phyloP scores from a whole-genome alignment of 371 early-diverging fungal species.

The Mycotypha africana region DNA sequence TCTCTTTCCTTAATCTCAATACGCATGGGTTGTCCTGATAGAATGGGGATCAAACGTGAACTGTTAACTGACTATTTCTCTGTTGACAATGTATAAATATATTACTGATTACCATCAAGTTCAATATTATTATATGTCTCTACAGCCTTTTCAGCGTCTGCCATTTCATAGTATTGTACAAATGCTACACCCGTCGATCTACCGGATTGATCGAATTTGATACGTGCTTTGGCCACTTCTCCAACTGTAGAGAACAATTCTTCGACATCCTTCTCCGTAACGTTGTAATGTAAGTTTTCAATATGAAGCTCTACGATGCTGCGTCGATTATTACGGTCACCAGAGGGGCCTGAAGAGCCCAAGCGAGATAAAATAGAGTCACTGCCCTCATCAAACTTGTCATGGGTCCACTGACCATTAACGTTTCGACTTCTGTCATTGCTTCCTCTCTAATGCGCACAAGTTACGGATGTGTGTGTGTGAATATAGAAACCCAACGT shows the following conservation, averaged over 20 bases:
- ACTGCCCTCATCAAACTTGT: conserved; percentile 28
- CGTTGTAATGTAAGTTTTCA: conserved; percentile 39
- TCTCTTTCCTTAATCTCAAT: conserved; percentile 8
- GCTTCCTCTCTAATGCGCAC: conserved; percentile 10
- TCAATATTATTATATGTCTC: conserved; percentile 38
- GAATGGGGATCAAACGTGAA: no score
- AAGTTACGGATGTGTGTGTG: no score
- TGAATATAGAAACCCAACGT: no score
- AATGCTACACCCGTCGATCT: conserved; percentile 38
- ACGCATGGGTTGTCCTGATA: conserved; percentile 32
- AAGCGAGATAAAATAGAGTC: conserved; percentile 21
- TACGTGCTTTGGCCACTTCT: conserved; percentile 21
- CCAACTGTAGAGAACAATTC: conserved; percentile 40
- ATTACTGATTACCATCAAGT: conserved; percentile 24
- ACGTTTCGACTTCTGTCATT: conserved; percentile 17
- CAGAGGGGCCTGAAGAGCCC: conserved; percentile 9
- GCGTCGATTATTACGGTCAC: conserved; percentile 1
- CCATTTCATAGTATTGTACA: conserved; percentile 16
- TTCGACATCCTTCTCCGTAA: conserved; percentile 35
- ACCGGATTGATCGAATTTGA: conserved; percentile 36
- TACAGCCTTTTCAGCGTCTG: conserved; percentile 32
- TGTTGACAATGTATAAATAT: not conserved
- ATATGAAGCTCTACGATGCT: conserved; percentile 11
- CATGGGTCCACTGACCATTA: conserved; percentile 32
- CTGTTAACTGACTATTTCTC: no score